Evolutionary conservation across 352 stramenopile species (phyloP).

Genomic region (Phytophthora hybrid): DNA sequence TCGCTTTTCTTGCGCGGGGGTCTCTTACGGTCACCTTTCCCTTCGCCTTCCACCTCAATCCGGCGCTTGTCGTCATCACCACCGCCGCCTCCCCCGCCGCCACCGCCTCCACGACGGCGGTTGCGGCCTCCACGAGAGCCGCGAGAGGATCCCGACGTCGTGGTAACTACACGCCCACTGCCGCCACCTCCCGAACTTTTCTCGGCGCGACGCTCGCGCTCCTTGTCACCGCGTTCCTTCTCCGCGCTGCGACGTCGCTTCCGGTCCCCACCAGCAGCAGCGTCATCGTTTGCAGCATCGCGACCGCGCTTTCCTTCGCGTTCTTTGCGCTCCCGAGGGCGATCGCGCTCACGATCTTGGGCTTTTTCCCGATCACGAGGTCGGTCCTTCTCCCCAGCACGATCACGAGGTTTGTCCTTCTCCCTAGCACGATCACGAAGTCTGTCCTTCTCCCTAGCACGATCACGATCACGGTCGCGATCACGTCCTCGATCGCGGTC

Average conservation of each 20-base stretch:
- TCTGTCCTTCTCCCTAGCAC: no score
- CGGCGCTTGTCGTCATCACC: slow-evolving; percentile 52
- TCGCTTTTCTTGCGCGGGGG: slow-evolving; percentile 53
- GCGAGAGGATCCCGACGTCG: slow-evolving; percentile 41
- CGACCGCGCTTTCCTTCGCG: slow-evolving; percentile 48
- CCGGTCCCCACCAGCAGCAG: slow-evolving; percentile 28
- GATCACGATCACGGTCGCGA: slow-evolving; percentile 43
- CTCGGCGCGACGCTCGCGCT: slow-evolving; percentile 25
- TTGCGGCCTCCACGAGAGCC: slow-evolving; percentile 43
- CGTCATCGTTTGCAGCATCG: slow-evolving; percentile 42
- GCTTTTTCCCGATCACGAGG: slow-evolving; percentile 43
- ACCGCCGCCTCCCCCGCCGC: slow-evolving; percentile 30
- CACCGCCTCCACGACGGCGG: slow-evolving; percentile 44
- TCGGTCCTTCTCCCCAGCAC: slow-evolving; percentile 40
- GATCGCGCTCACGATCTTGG: slow-evolving; percentile 37
- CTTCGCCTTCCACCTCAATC: slow-evolving; percentile 63
- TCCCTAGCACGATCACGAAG: no score
- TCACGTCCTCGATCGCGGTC: slow-evolving; percentile 38
- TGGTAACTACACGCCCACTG: slow-evolving; percentile 61
- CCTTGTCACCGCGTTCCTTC: slow-evolving; percentile 13
- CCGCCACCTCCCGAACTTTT: slow-evolving; percentile 24
- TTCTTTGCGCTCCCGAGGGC: slow-evolving; percentile 46
- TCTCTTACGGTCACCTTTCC: slow-evolving; percentile 34
- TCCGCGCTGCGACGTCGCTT: slow-evolving; percentile 42
- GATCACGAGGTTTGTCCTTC: slow-evolving; percentile 26